Evolutionary conservation across 169 alveolate genomes (phyloP).

Genomic region (Theileria orientalis): DNA sequence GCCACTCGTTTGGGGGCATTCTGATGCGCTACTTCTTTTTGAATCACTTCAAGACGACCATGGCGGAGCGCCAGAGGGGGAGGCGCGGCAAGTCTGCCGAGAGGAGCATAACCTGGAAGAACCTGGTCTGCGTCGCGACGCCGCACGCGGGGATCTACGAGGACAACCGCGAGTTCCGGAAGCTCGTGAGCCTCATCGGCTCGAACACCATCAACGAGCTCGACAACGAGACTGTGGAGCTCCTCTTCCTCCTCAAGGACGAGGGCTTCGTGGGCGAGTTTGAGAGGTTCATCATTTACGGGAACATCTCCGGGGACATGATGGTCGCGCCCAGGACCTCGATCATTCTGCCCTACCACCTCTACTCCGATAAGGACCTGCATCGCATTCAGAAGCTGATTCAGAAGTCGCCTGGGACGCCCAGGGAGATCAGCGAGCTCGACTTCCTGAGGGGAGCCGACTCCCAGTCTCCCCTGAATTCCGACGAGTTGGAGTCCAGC

Average conservation of each 20-base stretch:
- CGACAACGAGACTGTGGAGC: constrained; percentile 66
- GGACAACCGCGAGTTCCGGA: constrained; percentile 57
- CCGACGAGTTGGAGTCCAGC: no score
- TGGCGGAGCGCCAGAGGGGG: background rate
- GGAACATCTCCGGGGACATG: constrained; percentile 72
- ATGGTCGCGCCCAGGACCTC: constrained; percentile 79
- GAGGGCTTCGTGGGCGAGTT: constrained; percentile 61
- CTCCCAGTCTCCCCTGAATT: background rate
- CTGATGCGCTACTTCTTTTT: constrained; percentile 57
- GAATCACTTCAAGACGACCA: constrained; percentile 41
- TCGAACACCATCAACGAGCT: constrained; percentile 68
- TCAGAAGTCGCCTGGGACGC: constrained; percentile 60
- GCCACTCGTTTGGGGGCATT: constrained; percentile 78
- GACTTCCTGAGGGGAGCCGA: background rate
- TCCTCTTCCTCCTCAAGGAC: constrained; percentile 54
- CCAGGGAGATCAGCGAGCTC: constrained; percentile 30
- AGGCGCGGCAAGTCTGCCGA: background rate
- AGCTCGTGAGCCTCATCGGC: constrained; percentile 59
- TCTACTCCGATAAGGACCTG: constrained; percentile 40
- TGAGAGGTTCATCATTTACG: constrained; percentile 71
- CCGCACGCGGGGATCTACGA: constrained; percentile 77
- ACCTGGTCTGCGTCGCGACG: constrained; percentile 72
- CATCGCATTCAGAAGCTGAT: constrained; percentile 44
- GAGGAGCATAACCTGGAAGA: constrained; percentile 62
- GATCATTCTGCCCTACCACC: constrained; percentile 64